Conservation (phyloP, 2,329 filamentous ascomycete genomes). For the Hypoxylon rubiginosum region DNA sequence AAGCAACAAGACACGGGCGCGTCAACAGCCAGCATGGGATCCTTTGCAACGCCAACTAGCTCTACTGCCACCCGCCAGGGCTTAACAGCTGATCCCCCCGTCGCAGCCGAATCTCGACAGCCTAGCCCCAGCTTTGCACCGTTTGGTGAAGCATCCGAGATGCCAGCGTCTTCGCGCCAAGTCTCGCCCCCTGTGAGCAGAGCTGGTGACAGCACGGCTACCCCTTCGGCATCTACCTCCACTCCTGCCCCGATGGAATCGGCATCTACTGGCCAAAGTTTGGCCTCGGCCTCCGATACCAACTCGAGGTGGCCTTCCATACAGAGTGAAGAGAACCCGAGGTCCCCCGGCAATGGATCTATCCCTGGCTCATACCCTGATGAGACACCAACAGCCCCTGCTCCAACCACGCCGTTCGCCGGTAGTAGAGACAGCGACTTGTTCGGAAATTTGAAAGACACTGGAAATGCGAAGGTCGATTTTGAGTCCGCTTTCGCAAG, state of each 20-base stretch:
- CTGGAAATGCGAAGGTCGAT: conserved; percentile 78
- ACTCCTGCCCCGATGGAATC: conserved; percentile 57
- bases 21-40: conserved; percentile 66
- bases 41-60: conserved; percentile 67
- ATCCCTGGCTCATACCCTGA: conserved; percentile 68
- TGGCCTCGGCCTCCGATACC: conserved; percentile 52
- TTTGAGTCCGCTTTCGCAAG: conserved; percentile 89
- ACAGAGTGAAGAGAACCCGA: conserved; percentile 45
- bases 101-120: conserved; percentile 80
- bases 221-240: conserved; percentile 43
- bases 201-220: conserved; percentile 58
- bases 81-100: conserved; percentile 68
- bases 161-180: conserved; percentile 81
- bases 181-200: conserved; percentile 80
- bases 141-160: conserved; percentile 75
- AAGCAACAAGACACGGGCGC: conserved; percentile 70
- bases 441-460: conserved; percentile 65
- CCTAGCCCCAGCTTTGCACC: conserved; percentile 83
- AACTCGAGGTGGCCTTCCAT: conserved; percentile 48
- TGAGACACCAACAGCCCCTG: conserved; percentile 51
- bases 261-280: conserved; percentile 54
- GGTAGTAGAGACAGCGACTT: conserved; percentile 59
- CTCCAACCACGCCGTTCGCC: conserved; percentile 47
- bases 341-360: conserved; percentile 52
- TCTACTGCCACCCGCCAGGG: conserved; percentile 74